Evolutionary conservation across 225 moss, liverwort and hornwort genomes (phyloP), one percentile per base, ranked within the genome.

Genomic region (Climacium dendroides): DNA sequence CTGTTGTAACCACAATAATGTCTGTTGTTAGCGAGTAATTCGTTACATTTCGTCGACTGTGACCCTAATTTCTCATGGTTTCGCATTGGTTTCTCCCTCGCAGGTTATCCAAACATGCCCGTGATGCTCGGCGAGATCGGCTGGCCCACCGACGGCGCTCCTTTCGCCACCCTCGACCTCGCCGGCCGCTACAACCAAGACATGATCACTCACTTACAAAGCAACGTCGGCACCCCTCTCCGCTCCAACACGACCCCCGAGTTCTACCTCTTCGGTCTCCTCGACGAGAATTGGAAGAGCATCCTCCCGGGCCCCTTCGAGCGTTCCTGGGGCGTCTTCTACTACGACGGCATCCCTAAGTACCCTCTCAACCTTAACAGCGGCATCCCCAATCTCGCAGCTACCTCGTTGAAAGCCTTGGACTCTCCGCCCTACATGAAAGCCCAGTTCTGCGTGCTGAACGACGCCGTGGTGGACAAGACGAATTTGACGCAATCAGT

Each of bases 111-210:
- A 0, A 30, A 87, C 70, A 96, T 97, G 98, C 82, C 88, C 23
- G 88, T 98, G 64, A 84, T 98, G 92, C 87, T 98, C 72, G 94
- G 96, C 73, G 87, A 96, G 90, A 93, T 96, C 83, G 88, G 93
- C 61, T 92, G 96, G 94, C 89, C 94, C 35, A 89, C 83, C 25
- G 90, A 94, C 66, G 94, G 92, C 19, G 87, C 87, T 69, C 19
- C 71, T 15, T 86, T 3, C 85, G 94, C 94, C 20, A 86, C 91
- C 1, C 11, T 78, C 48, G 87, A 87, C 0, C 64, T 83, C 26
- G 94, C 91, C 0, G 88, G 86, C 3, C 90, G 81, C 7, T 94
- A 91, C 83, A 89, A 90, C 67, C 88, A 91, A 60, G 88, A 91
- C 53, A 11, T 94, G 85, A 87, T 94, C 50, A 85, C 87, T 30